A percentile compares a stretch with the other conserved stretches of the same genome.
phyloP scores from a whole-genome alignment of 1,284 basidiomycete genomes.

The Cutaneotrichosporon sp. region DNA sequence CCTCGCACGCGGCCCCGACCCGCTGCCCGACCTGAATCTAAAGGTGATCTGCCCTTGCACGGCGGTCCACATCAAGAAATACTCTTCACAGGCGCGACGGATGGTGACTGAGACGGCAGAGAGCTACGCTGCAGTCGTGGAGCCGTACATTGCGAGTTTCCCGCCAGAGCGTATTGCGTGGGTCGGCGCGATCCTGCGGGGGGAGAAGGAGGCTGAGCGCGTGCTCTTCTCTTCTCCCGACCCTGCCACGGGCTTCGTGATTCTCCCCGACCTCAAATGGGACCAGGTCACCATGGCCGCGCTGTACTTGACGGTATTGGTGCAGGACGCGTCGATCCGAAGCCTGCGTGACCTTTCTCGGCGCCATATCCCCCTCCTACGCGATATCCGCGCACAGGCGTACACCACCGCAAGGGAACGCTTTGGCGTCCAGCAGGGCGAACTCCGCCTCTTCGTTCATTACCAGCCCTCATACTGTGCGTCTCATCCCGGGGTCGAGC shows the following conservation, averaged over 20 bases:
- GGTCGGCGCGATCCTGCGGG: conserved; percentile 81
- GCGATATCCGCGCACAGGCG: conserved; percentile 58
- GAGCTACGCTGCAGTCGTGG: conserved; percentile 63
- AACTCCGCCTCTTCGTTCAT: conserved; percentile 78
- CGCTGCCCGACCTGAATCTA: conserved; percentile 49
- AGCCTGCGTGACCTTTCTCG: conserved; percentile 66
- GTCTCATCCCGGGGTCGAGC: conserved; percentile 35
- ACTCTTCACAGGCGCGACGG: conserved; percentile 65
- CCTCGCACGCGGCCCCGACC: conserved; percentile 13
- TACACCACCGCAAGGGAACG: conserved; percentile 62
- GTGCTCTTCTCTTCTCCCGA: conserved; percentile 62
- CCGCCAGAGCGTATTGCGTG: conserved; percentile 73
- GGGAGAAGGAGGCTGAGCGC: conserved; percentile 71
- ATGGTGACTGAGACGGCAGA: conserved; percentile 77
- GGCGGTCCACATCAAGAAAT: conserved; percentile 77
- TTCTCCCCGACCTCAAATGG: conserved; percentile 93
- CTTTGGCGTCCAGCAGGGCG: conserved; percentile 62
- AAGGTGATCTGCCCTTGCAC: conserved; percentile 77
- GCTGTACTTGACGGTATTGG: conserved; percentile 68
- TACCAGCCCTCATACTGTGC: conserved; percentile 95
- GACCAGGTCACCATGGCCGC: conserved; percentile 61
- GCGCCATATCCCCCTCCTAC: conserved; percentile 64
- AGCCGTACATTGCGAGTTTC: conserved; percentile 71
- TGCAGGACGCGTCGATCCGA: conserved; percentile 56
- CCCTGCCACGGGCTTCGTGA: conserved; percentile 60